These are phyloP conservation scores for Mycosarcoma mackinlayi DNA, from an alignment of 1,284 basidiomycete species.

Conservation along the genomic window DNA sequence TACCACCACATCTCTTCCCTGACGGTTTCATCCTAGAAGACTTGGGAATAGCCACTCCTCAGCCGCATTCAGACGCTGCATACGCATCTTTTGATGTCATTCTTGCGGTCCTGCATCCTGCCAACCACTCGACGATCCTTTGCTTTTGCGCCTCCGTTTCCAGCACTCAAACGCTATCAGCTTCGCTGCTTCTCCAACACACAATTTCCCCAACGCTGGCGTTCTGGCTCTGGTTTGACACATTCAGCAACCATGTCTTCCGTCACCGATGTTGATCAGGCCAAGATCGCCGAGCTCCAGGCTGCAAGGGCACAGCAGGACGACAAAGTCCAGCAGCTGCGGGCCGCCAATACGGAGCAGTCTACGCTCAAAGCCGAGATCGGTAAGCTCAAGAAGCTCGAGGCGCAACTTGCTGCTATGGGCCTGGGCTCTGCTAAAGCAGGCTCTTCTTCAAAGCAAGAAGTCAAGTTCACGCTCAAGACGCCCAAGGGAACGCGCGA, in stretches of 20 bases:
- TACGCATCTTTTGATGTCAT: slow-evolving; percentile 23
- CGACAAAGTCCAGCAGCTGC: slow-evolving; percentile 57
- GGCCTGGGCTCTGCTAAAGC: slow-evolving; percentile 36
- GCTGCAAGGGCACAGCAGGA: slow-evolving; percentile 54
- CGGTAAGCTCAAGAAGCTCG: slow-evolving; percentile 51
- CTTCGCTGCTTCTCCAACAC: slow-evolving; percentile 19
- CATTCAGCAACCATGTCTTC: slow-evolving; percentile 19
- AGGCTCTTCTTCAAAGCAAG: slow-evolving; percentile 40
- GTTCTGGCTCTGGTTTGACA: slow-evolving; percentile 9
- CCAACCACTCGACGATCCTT: slow-evolving; percentile 8
- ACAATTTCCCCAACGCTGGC: slow-evolving; percentile 28
- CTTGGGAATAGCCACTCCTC: too few relatives aligned
- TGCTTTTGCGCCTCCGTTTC: slow-evolving; percentile 5
- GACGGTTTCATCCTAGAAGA: not conserved
- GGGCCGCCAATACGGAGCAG: slow-evolving; percentile 43
- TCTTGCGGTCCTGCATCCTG: slow-evolving; percentile 29
- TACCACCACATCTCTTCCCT: not conserved
- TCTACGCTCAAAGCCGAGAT: slow-evolving; percentile 51
- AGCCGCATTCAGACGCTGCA: not conserved
- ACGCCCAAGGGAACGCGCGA: slow-evolving; percentile 87
- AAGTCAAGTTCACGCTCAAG: slow-evolving; percentile 65
- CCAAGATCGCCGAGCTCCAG: slow-evolving; percentile 40
- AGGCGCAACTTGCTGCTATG: slow-evolving; percentile 52
- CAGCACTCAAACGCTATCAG: not conserved
- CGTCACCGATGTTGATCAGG: slow-evolving; percentile 14